These are phyloP conservation scores for Penicillium sp. DNA, from an alignment of 2,329 filamentous ascomycete species.

Conservation along the genomic window DNA sequence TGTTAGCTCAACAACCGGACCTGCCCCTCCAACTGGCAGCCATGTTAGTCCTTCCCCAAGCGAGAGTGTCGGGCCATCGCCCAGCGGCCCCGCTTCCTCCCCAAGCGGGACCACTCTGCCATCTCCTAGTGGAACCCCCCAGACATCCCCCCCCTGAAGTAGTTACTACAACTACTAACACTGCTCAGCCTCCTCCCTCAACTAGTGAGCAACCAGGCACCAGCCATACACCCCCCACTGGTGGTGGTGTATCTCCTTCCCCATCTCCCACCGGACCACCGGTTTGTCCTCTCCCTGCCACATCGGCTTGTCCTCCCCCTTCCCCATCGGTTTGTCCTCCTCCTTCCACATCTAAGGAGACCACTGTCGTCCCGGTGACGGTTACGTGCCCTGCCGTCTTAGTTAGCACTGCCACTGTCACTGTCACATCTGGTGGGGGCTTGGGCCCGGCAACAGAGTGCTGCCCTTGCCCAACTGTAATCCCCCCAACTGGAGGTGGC, in stretches of 20 bases:
- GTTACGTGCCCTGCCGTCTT: neutral
- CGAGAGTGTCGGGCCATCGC: neutral
- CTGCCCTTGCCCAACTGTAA: slow-evolving; percentile 2
- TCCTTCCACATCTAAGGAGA: neutral
- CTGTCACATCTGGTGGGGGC: neutral
- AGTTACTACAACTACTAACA: neutral
- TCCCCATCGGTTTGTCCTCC: neutral
- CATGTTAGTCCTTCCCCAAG: neutral
- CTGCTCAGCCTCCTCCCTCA: neutral
- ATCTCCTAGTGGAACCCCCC: neutral
- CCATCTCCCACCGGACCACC: neutral
- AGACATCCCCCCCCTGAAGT: neutral
- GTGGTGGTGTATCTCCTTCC: neutral
- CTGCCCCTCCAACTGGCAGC: neutral
- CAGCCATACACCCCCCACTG: neutral
- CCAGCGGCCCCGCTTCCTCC: neutral
- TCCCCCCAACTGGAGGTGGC: neutral
- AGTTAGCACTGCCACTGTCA: slow-evolving; percentile 4
- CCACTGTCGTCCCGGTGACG: slow-evolving; percentile 2
- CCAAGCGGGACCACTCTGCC: neutral
- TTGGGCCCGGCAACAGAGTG: neutral
- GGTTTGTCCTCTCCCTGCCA: neutral
- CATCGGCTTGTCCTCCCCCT: neutral
- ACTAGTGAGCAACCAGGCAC: neutral
- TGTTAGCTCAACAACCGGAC: neutral